phyloP scores from a whole-genome alignment of 805 yeast genomes.

The Ascoidea asiatica region DNA sequence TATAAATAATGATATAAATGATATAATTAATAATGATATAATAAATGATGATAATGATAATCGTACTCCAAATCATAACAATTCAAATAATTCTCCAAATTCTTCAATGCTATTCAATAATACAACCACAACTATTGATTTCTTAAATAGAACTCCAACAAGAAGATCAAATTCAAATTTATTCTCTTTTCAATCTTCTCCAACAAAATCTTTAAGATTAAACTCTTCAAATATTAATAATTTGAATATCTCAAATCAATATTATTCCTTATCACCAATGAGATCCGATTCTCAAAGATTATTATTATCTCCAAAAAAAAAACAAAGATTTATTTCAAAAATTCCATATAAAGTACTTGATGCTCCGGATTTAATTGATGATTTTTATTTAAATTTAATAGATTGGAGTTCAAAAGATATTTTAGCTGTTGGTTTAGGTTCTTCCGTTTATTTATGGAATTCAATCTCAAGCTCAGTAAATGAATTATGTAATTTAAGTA shows the following conservation, averaged over 20 bases:
- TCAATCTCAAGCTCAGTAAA: slow-evolving; percentile 75
- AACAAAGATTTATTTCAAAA: slow-evolving; percentile 63
- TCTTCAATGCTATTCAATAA: no score
- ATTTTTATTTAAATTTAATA: slow-evolving; percentile 78
- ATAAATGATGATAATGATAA: slow-evolving; percentile 6
- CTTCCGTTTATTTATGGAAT: slow-evolving; percentile 83
- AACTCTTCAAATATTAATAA: slow-evolving; percentile 43
- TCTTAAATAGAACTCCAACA: slow-evolving; percentile 13
- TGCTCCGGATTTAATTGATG: slow-evolving; percentile 92
- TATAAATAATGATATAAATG: slow-evolving; percentile 2
- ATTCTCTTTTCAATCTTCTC: slow-evolving; percentile 57
- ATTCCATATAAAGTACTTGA: slow-evolving; percentile 89
- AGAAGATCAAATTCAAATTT: slow-evolving; percentile 37
- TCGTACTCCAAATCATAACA: slow-evolving; percentile 4
- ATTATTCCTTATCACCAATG: slow-evolving; percentile 76
- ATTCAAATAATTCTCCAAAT: slow-evolving; percentile 15
- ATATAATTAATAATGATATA: slow-evolving; percentile 5
- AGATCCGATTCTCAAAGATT: slow-evolving; percentile 76
- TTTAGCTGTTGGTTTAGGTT: slow-evolving; percentile 81
- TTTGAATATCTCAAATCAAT: slow-evolving; percentile 53
- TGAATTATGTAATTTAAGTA: slow-evolving; percentile 61
- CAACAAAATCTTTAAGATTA: slow-evolving; percentile 43
- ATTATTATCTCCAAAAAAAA: slow-evolving; percentile 70
- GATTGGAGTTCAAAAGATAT: slow-evolving; percentile 93
- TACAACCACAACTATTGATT: slow-evolving; percentile 14